A percentile compares a stretch with the other conserved stretches of the same genome.
phyloP scores from a whole-genome alignment of 306 rosid species.

The Aeschynomene evenia region DNA sequence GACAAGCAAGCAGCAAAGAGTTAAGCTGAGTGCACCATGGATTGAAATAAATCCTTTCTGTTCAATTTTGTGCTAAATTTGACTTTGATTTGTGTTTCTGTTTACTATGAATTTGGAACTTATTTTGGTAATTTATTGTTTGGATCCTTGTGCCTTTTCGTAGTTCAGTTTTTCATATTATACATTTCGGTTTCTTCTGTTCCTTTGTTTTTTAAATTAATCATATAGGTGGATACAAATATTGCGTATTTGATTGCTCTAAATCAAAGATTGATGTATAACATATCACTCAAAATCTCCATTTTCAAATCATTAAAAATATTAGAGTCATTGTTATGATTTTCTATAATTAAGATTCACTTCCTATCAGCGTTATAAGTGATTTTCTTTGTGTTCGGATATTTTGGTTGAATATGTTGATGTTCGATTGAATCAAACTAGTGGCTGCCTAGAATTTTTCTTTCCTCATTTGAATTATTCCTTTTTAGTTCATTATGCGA shows the following conservation, averaged over 20 bases:
- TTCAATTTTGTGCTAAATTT: slow-evolving; percentile 45
- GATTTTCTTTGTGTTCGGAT: too few relatives aligned
- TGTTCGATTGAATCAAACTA: too few relatives aligned
- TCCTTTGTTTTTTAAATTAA: not conserved
- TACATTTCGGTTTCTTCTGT: not conserved
- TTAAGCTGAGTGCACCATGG: slow-evolving; percentile 29
- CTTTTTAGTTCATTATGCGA: too few relatives aligned
- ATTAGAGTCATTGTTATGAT: too few relatives aligned
- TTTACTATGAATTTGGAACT: slow-evolving; percentile 38
- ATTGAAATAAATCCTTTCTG: not conserved
- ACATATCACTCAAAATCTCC: not conserved
- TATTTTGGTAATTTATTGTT: slow-evolving; percentile 21
- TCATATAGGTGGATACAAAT: not conserved
- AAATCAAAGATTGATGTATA: not conserved
- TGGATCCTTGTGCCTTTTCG: slow-evolving; percentile 1
- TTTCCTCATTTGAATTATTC: too few relatives aligned
- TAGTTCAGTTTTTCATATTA: not conserved
- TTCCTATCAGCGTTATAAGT: too few relatives aligned
- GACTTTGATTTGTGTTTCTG: slow-evolving; percentile 44
- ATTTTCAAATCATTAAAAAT: not conserved
- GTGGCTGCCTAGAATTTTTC: too few relatives aligned
- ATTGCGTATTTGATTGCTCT: not conserved
- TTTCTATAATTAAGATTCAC: too few relatives aligned
- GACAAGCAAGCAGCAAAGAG: slow-evolving; percentile 65
- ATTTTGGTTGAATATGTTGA: too few relatives aligned